These are phyloP conservation scores for Phialocephala sp. DNA, from an alignment of 2,329 filamentous ascomycete genomes.

Conservation along the genomic window DNA sequence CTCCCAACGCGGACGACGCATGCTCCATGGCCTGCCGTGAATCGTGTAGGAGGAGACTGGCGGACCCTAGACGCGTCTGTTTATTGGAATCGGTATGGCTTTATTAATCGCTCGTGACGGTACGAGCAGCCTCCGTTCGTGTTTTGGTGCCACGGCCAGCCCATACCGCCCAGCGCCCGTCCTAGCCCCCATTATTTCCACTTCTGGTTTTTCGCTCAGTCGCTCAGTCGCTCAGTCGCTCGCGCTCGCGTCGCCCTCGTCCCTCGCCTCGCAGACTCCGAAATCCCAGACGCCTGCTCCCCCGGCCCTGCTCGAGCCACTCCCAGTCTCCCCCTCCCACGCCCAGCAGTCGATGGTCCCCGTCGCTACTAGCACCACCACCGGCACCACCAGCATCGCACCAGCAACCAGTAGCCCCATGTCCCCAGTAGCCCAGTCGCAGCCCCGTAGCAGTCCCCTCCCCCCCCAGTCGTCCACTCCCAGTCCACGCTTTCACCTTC, in stretches of 20 bases:
- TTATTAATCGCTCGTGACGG: conserved; percentile 9
- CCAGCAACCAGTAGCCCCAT: neutral
- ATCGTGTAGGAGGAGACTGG: neutral
- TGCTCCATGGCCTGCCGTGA: conserved; percentile 8
- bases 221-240: too few relatives aligned
- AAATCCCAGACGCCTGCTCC: neutral
- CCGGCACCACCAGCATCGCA: neutral
- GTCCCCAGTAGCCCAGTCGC: neutral
- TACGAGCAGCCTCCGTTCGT: conserved; percentile 4
- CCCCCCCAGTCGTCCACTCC: conserved; percentile 1
- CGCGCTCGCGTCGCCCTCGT: too few relatives aligned
- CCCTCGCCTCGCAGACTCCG: too few relatives aligned
- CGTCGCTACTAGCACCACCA: neutral
- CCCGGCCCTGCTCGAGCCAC: neutral
- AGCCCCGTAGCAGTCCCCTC: neutral
- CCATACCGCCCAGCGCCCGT: neutral
- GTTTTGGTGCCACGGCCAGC: conserved; percentile 9
- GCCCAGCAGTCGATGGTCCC: neutral
- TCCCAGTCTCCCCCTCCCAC: neutral
- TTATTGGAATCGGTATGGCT: conserved; percentile 10
- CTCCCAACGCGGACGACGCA: neutral
- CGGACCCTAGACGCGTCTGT: conserved; percentile 5
- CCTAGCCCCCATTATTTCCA: conserved; percentile 11
- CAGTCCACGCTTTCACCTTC: conserved; percentile 5
- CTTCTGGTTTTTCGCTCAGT: neutral